Evolutionary conservation across 1,284 basidiomycete genomes (phyloP), one percentile per base, ranked within the genome.

Genomic region (Peniophora sp.): DNA sequence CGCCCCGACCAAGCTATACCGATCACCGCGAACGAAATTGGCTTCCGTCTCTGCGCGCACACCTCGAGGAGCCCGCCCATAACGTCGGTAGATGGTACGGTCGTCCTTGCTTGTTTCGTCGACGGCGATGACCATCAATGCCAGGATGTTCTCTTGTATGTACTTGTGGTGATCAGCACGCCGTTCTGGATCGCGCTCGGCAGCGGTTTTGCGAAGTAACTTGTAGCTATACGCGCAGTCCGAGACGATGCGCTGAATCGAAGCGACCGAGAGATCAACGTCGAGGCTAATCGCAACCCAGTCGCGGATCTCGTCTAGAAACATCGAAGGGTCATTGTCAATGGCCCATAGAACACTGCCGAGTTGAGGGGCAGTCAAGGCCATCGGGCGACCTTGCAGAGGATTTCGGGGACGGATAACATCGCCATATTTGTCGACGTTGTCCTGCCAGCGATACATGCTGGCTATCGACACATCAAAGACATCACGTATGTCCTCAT

Each of bases 1-100:
- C 3, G 56, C 60, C 11, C 59, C 54, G 5, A 60, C 44, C 11
- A 61, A 43, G 39, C 57, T 60, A 35, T 50, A 61, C 20, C 48
- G 54, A 3, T 54, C 53, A 16, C 55, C 57, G 1, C 53, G 51
- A 19, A 49, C 51, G 25, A 51, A 56, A 16, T 50, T 24, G 6
- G 41, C 38, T 12, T 34, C 23, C n/a, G 51, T 47, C 17, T 19
- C 27, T 11, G 57, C 49, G 2, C 48, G 36, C n/a, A 52, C 38
- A 14, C 56, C 59, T 8, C 47, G 6, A 17, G 49, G 54, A 16
- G 59, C 47, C 2, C 51, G 54, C 1, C 56, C 53, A 48, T 52
- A 56, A 19, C 35, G n/a, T 10, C 39, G 50, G 20, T 24, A 52
- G 12, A 51, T 52, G 3, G 51, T 52, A 3, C 53, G 24, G 8